Conservation (phyloP, 345 rosid species). For the Aegle marmelos region DNA sequence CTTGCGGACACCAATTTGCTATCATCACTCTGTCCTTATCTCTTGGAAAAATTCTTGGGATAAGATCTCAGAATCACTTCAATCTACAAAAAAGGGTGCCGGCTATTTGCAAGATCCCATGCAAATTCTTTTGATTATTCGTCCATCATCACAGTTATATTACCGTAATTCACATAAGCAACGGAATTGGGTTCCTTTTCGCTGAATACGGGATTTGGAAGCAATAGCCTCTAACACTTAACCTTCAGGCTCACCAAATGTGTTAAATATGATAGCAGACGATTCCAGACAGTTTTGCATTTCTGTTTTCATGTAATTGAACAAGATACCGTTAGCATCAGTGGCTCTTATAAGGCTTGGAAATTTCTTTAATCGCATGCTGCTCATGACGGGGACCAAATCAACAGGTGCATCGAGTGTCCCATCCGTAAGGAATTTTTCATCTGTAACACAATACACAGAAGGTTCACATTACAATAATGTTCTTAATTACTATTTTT, state of each 20-base stretch:
- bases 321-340: slow-evolving; percentile 28
- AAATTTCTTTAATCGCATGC: slow-evolving; percentile 35
- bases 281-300: slow-evolving; percentile 24
- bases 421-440: slow-evolving; percentile 24
- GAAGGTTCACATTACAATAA: not conserved
- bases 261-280: slow-evolving; percentile 36
- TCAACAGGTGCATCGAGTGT: slow-evolving; percentile 28
- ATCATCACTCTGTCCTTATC: slow-evolving; percentile 18
- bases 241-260: slow-evolving; percentile 38
- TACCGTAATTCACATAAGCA: slow-evolving; percentile 32
- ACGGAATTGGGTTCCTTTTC: slow-evolving; percentile 19
- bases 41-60: slow-evolving; percentile 18
- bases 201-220: slow-evolving; percentile 21
- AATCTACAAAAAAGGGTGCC: slow-evolving; percentile 15
- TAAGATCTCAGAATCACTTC: slow-evolving; percentile 4
- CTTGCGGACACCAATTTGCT: slow-evolving; percentile 26
- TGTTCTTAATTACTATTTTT: not conserved
- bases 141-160: slow-evolving; percentile 18
- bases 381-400: slow-evolving; percentile 40
- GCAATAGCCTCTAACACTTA: slow-evolving; percentile 28
- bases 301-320: slow-evolving; percentile 11
- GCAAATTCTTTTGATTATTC: slow-evolving; percentile 21
- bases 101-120: slow-evolving; percentile 19
- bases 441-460: slow-evolving; percentile 20
- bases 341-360: slow-evolving; percentile 32